phyloP scores from a whole-genome alignment of 106 monocot genomes.

The Gastrodia elata region DNA sequence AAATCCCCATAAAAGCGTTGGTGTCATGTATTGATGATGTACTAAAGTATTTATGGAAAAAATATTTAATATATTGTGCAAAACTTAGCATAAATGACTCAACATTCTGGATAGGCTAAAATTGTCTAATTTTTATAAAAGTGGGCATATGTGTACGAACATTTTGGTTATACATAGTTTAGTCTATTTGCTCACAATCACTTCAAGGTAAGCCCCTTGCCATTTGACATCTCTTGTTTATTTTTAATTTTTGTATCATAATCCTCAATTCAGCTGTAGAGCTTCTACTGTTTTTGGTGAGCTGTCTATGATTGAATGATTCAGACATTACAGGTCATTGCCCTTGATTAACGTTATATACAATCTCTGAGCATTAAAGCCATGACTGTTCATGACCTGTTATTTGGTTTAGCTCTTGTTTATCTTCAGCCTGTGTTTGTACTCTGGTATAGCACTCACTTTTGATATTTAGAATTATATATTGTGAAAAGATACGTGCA shows the following conservation, averaged over 20 bases:
- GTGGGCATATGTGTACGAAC: not conserved
- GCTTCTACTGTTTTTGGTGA: not conserved
- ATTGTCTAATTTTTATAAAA: not conserved
- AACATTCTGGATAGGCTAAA: not conserved
- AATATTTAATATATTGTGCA: not conserved
- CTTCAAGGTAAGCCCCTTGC: not conserved
- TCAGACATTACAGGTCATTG: not conserved
- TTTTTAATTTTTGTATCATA: not conserved
- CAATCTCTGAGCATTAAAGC: not conserved
- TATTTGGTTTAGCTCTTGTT: not conserved
- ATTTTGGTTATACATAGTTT: not conserved
- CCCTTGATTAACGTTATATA: not conserved
- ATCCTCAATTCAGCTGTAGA: not conserved
- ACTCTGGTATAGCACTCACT: not conserved
- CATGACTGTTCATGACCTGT: not conserved
- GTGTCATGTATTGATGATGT: too few species aligned
- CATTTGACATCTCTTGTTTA: not conserved
- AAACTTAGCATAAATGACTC: not conserved
- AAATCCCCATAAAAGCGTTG: too few species aligned
- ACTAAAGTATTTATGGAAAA: not conserved
- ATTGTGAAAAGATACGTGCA: not conserved
- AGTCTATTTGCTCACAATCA: not conserved
- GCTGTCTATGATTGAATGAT: not conserved
- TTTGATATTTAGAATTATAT: not conserved
- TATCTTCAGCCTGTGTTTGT: not conserved